Percentiles rank a stretch among this genome's conserved stretches.
phyloP scores from a whole-genome alignment of 2,329 filamentous ascomycete genomes.

The Alternaria postmessia region DNA sequence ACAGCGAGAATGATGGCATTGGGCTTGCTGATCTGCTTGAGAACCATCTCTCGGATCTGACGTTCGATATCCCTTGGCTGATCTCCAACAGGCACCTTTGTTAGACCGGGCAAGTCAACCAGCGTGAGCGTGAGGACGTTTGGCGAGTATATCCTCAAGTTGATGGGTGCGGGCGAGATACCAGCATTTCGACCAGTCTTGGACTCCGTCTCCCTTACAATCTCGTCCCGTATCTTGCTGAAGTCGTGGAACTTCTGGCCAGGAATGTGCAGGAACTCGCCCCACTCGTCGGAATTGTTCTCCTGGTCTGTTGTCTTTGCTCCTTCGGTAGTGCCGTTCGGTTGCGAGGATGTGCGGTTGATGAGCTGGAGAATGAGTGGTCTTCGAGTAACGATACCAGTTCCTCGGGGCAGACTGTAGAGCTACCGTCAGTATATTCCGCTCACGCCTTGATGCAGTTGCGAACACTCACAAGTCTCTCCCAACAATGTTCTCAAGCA shows the following conservation, averaged over 20 bases:
- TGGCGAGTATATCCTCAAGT: constrained; percentile 96
- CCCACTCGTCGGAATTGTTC: constrained; percentile 95
- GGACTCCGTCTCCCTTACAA: constrained; percentile 92
- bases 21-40: constrained; percentile 98
- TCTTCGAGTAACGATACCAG: constrained; percentile 94
- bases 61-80: constrained; percentile 96
- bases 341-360: constrained; percentile 73
- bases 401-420: constrained; percentile 88
- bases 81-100: constrained; percentile 95
- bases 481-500: constrained; percentile 97
- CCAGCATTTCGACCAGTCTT: constrained; percentile 97
- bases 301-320: constrained; percentile 79
- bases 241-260: constrained; percentile 98
- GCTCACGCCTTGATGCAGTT: constrained; percentile 4
- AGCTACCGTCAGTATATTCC: constrained; percentile 36
- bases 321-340: constrained; percentile 73
- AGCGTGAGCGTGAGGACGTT: constrained; percentile 97
- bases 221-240: constrained; percentile 97
- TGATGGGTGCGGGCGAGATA: constrained; percentile 96
- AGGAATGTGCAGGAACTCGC: constrained; percentile 97
- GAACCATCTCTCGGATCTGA: constrained; percentile 96
- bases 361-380: constrained; percentile 97
- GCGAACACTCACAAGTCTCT: constrained; percentile 85
- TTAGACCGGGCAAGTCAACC: constrained; percentile 94
- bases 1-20: constrained; percentile 98